Evolutionary conservation across 2,329 filamentous ascomycete genomes (phyloP).

Genomic region (Colletotrichum eleusines): DNA sequence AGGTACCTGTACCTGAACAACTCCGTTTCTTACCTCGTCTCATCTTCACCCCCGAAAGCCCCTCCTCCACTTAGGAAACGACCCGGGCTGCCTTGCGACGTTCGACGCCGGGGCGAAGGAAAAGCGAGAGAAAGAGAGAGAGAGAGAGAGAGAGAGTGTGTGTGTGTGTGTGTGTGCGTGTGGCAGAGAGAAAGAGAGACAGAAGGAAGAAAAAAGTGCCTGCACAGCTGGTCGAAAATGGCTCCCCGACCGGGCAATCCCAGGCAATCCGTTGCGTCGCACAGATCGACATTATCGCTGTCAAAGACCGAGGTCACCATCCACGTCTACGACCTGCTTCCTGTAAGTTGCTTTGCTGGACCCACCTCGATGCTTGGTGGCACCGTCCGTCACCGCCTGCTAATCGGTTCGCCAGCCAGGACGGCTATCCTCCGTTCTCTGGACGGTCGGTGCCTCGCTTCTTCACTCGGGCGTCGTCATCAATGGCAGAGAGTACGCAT

Average conservation of each 20-base stretch:
- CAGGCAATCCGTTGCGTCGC: slow-evolving; percentile 51
- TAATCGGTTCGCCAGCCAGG: slow-evolving; percentile 67
- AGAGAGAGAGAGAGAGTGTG: too few relatives aligned
- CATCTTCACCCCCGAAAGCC: slow-evolving; percentile 6
- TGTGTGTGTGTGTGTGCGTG: too few relatives aligned
- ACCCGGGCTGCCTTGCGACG: slow-evolving; percentile 15
- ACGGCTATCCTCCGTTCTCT: slow-evolving; percentile 79
- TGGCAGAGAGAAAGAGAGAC: background rate
- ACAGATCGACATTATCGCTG: slow-evolving; percentile 75
- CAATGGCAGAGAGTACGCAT: slow-evolving; percentile 84
- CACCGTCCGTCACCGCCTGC: slow-evolving; percentile 14
- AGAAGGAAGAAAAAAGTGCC: slow-evolving; percentile 4
- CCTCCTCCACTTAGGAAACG: background rate
- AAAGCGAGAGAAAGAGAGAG: background rate
- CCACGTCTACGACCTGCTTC: slow-evolving; percentile 82
- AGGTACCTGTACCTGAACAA: background rate
- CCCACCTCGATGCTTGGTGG: slow-evolving; percentile 21
- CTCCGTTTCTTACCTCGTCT: slow-evolving; percentile 6
- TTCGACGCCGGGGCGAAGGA: background rate
- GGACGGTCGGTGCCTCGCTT: slow-evolving; percentile 81
- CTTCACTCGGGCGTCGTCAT: slow-evolving; percentile 88
- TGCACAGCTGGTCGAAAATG: slow-evolving; percentile 23
- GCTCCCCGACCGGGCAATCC: slow-evolving; percentile 38
- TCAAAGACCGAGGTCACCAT: slow-evolving; percentile 81
- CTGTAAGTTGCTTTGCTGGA: slow-evolving; percentile 60